Evolutionary conservation across 1,284 basidiomycete genomes (phyloP), one percentile per base, ranked within the genome.

Genomic region (Ceratobasidium sp.): DNA sequence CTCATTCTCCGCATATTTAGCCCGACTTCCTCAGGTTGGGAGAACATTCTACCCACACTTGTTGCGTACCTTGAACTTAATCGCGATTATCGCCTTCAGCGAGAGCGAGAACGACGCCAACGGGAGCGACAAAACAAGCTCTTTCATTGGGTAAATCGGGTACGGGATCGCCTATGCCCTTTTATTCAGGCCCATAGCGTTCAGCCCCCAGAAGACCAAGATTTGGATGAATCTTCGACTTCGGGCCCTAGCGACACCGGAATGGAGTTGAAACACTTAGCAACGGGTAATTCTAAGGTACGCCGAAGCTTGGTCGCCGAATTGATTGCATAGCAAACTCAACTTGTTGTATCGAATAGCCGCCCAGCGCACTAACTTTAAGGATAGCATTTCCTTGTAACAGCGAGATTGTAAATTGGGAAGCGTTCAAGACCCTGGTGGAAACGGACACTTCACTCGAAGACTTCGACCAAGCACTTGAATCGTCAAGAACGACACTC

Each of bases 1-100:
- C 44, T 40, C n/a, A 68, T 20, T 20, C 12, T 3, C 33, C 10
- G 52, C 28, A 33, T 33, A 33, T 33, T 33, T 40, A 23, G 20
- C 26, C 17, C 7, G 17, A 40, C 33, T 12, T 38, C 26, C 13
- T 38, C 26, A 75, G 71, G 17, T 10, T 75, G 71, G 71, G 61
- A 75, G 17, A 44, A 65, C 38, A 46, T 75, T 38, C 33, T 65
- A 0, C 71, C 71, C 2, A 42, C n/a, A 23, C 50, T 75, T n/a
- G 57, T 75, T 20, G 33, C 38, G 9, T 48, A 65, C 20, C 50
- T 75, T 9, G 61, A 75, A 23, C 3, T 38, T 9, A 75, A 75
- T 23, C 61, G 46, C 17, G 38, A 46, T 13, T 6, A 46, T 4
- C 71, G 71, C 3, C 71, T 75, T 40, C 13, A 65, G 23, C 12